Percentiles rank a stretch among this genome's conserved stretches.
Evolutionary conservation across 108 stramenopile species (phyloP).

Genomic region (Stephanodiscus triporus): DNA sequence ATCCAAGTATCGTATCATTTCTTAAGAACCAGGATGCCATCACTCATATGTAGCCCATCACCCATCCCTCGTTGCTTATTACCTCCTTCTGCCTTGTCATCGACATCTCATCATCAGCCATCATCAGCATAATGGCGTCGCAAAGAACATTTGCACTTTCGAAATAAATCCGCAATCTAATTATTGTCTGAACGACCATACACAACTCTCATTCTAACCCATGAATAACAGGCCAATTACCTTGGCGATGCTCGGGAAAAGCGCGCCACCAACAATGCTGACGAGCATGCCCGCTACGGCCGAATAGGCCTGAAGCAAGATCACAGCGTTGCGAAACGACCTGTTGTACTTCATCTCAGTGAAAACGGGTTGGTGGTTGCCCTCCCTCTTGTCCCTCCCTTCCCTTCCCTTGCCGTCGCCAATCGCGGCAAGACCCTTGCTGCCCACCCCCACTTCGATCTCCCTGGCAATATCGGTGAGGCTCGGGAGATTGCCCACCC

Average conservation of each 20-base stretch:
- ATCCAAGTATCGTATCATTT: too few species aligned
- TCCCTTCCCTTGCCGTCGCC: constrained; percentile 10
- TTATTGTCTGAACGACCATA: too few species aligned
- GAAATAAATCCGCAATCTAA: too few species aligned
- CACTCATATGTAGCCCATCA: too few species aligned
- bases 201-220: constrained; percentile 2
- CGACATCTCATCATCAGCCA: too few species aligned
- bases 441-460: constrained; percentile 15
- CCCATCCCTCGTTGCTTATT: too few species aligned
- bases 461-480: constrained; percentile 30
- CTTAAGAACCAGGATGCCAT: too few species aligned
- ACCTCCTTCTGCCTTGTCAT: too few species aligned
- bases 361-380: constrained; percentile 20
- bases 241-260: constrained; percentile 35
- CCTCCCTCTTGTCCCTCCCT: constrained; percentile 8
- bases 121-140: too few species aligned
- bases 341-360: constrained; percentile 54
- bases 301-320: constrained; percentile 42
- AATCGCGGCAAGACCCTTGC: constrained; percentile 7
- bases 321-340: constrained; percentile 41
- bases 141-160: too few species aligned
- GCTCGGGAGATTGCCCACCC: not conserved
- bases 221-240: constrained; percentile 33
- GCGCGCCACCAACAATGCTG: constrained; percentile 30
- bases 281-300: constrained; percentile 33